Conservation (phyloP, 768 basidiomycete species). For the Pholiota molesta region DNA sequence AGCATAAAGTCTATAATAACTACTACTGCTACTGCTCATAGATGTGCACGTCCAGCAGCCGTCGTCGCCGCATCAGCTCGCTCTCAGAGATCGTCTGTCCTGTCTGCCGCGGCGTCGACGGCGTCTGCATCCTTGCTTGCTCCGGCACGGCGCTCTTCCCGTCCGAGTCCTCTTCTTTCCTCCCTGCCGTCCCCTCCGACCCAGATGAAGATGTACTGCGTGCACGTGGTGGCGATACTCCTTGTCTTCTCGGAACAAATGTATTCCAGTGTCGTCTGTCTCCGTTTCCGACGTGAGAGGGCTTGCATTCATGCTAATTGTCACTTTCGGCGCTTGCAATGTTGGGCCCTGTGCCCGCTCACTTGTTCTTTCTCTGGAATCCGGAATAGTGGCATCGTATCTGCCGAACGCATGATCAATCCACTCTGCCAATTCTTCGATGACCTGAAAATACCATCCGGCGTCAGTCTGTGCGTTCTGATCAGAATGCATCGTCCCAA, state of each 20-base stretch:
- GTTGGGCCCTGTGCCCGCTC: slow-evolving; percentile 9
- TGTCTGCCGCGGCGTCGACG: slow-evolving; percentile 41
- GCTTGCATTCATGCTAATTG: slow-evolving; percentile 14
- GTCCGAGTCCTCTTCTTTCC: slow-evolving; percentile 5
- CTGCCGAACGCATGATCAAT: slow-evolving; percentile 76
- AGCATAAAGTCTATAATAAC: slow-evolving; percentile 22
- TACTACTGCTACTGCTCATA: slow-evolving; percentile 38
- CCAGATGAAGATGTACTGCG: neutral
- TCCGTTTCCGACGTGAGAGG: slow-evolving; percentile 48
- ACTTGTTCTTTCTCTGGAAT: slow-evolving; percentile 4
- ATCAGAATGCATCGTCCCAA: neutral
- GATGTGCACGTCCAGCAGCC: slow-evolving; percentile 76
- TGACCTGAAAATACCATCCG: slow-evolving; percentile 25
- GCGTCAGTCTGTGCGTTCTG: neutral
- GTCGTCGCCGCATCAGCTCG: slow-evolving; percentile 77
- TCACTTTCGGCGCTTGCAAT: slow-evolving; percentile 18
- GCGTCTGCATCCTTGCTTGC: slow-evolving; percentile 6
- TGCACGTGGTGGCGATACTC: slow-evolving; percentile 4
- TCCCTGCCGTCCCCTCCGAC: slow-evolving; percentile 16
- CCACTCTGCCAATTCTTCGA: slow-evolving; percentile 70
- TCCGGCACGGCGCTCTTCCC: slow-evolving; percentile 4
- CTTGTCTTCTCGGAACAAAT: slow-evolving; percentile 59
- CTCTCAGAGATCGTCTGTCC: slow-evolving; percentile 77
- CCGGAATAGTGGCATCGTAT: slow-evolving; percentile 24
- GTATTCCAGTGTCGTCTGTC: slow-evolving; percentile 68